Evolutionary conservation across 2,329 filamentous ascomycete genomes (phyloP).

Genomic region (Emergomyces pasteurianus): DNA sequence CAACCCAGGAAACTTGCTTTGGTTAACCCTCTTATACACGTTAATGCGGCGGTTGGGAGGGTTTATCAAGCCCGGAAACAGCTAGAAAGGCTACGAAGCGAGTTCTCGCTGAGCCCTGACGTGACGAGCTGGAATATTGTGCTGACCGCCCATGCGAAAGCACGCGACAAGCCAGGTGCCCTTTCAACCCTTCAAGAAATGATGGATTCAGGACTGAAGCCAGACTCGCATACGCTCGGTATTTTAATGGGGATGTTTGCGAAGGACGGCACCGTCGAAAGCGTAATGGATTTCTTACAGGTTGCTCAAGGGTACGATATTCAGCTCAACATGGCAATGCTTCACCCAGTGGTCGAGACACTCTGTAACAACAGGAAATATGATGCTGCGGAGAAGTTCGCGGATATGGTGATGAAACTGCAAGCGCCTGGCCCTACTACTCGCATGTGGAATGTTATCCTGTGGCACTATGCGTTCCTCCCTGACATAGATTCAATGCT

Average conservation of each 20-base stretch:
- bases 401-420: constrained; percentile 43
- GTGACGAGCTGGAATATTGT: constrained; percentile 62
- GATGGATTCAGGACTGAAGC: constrained; percentile 35
- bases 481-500: constrained; percentile 46
- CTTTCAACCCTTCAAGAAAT: constrained; percentile 53
- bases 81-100: constrained; percentile 48
- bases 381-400: constrained; percentile 47
- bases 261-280: constrained; percentile 59
- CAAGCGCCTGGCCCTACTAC: constrained; percentile 43
- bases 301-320: constrained; percentile 46
- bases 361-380: constrained; percentile 49
- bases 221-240: constrained; percentile 55
- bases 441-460: constrained; percentile 65
- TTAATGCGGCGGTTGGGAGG: constrained; percentile 59
- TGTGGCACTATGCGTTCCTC: constrained; percentile 55
- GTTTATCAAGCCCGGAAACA: constrained; percentile 45
- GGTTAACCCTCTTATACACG: constrained; percentile 53
- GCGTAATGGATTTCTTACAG: constrained; percentile 53
- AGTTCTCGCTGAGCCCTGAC: constrained; percentile 47
- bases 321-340: constrained; percentile 44
- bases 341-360: constrained; percentile 54
- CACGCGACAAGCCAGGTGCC: constrained; percentile 55
- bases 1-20: constrained; percentile 19
- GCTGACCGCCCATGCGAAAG: constrained; percentile 56
- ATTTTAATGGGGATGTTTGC: constrained; percentile 64